Percentiles rank a stretch among this genome's conserved stretches.
These are phyloP conservation scores for Sphaerulina vaccinii DNA, from an alignment of 2,329 filamentous ascomycete species.

Conservation along the genomic window DNA sequence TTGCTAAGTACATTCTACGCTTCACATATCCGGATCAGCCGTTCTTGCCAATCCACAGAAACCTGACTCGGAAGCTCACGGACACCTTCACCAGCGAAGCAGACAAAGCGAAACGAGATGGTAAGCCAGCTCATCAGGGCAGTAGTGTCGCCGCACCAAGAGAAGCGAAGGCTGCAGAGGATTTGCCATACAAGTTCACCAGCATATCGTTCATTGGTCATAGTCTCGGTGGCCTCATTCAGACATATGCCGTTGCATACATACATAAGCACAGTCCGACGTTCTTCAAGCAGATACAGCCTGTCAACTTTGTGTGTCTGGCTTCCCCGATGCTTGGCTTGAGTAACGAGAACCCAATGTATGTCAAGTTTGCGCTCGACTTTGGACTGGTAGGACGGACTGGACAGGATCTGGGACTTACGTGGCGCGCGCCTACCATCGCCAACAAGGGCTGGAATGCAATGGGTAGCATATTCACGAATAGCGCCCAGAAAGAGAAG, in stretches of 20 bases:
- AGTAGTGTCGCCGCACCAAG: conserved; percentile 58
- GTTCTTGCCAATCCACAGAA: conserved; percentile 66
- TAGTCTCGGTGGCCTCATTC: conserved; percentile 83
- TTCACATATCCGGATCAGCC: conserved; percentile 95
- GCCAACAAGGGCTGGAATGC: conserved; percentile 85
- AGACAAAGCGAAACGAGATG: conserved; percentile 46
- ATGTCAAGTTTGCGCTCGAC: conserved; percentile 94
- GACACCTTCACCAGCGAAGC: conserved; percentile 49
- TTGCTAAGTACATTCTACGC: conserved; percentile 84
- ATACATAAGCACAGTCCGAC: conserved; percentile 92
- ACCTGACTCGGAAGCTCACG: conserved; percentile 50
- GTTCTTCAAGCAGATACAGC: conserved; percentile 83
- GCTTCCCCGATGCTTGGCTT: conserved; percentile 86
- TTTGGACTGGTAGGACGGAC: conserved; percentile 95
- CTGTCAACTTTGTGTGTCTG: conserved; percentile 85
- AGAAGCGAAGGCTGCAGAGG: conserved; percentile 44
- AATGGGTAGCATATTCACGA: conserved; percentile 76
- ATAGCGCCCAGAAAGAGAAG: conserved; percentile 51
- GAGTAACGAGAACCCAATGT: conserved; percentile 96
- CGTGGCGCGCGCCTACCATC: conserved; percentile 86
- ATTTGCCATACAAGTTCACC: conserved; percentile 75
- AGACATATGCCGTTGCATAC: conserved; percentile 93
- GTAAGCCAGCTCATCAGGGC: conserved; percentile 55
- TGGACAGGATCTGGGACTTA: conserved; percentile 89
- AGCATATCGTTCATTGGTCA: conserved; percentile 95